These are phyloP conservation scores for Penicillium digitatum DNA, from an alignment of 2,329 filamentous ascomycete species.

Conservation along the genomic window DNA sequence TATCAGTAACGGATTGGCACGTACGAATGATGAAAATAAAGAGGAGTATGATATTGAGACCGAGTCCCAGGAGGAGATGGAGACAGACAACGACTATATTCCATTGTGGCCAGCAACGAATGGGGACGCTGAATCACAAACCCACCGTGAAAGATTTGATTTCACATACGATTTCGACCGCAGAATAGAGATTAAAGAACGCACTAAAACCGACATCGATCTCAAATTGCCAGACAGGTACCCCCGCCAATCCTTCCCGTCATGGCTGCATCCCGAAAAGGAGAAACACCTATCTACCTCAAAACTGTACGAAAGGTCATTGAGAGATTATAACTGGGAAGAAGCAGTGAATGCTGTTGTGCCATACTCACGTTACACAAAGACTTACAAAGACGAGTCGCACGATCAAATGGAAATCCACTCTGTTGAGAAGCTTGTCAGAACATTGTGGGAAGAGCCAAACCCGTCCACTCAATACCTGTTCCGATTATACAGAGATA, in stretches of 20 bases:
- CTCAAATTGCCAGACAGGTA: not conserved
- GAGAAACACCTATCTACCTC: conserved; percentile 21
- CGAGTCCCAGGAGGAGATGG: conserved; percentile 1
- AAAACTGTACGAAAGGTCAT: conserved; percentile 22
- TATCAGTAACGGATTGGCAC: conserved; percentile 27
- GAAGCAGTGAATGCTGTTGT: conserved; percentile 38
- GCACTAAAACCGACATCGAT: not conserved
- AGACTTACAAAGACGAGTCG: conserved; percentile 14
- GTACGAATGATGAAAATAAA: conserved; percentile 18
- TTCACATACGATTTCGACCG: conserved; percentile 6
- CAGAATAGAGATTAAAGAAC: not conserved
- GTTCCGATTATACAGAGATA: conserved; percentile 51
- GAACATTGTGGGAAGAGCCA: conserved; percentile 43
- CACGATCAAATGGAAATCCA: conserved; percentile 35
- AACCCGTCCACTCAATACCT: conserved; percentile 46
- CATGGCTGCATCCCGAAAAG: conserved; percentile 15
- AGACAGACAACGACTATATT: conserved; percentile 4
- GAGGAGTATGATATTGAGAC: conserved; percentile 13
- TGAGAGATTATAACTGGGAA: conserved; percentile 25
- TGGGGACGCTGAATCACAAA: conserved; percentile 6
- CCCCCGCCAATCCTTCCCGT: conserved; percentile 10
- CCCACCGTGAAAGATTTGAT: conserved; percentile 5
- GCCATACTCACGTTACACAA: conserved; percentile 37
- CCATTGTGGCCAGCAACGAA: conserved; percentile 8
- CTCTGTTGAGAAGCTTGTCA: conserved; percentile 38